Conservation (phyloP, 345 rosid species). For the Carallia pectinifolia region DNA sequence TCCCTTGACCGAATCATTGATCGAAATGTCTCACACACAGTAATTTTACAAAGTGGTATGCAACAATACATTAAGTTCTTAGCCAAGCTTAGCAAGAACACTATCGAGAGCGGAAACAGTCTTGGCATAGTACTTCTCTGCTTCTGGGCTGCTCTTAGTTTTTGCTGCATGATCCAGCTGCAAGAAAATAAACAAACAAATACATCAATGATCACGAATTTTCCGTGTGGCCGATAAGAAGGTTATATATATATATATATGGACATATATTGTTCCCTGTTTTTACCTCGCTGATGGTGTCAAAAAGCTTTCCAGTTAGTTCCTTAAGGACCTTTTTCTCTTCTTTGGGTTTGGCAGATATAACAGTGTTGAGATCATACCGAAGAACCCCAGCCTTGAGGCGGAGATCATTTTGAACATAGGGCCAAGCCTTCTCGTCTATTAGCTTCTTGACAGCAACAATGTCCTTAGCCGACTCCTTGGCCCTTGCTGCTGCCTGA, state of each 20-base stretch:
- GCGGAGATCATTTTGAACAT: conserved; percentile 85
- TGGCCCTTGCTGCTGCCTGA: conserved; percentile 72
- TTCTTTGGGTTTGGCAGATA: conserved; percentile 65
- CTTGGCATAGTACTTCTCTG: conserved; percentile 81
- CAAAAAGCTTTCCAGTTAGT: conserved; percentile 70
- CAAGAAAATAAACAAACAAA: conserved; percentile 11
- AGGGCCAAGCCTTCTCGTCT: conserved; percentile 93
- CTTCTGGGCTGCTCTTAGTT: conserved; percentile 70
- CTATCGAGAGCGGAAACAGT: conserved; percentile 73
- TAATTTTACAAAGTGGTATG: too few relatives aligned
- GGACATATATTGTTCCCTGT: not conserved
- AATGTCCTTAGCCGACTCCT: conserved; percentile 85
- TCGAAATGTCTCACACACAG: too few relatives aligned
- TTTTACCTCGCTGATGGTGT: conserved; percentile 56
- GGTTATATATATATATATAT: not conserved
- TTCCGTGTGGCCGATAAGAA: not conserved
- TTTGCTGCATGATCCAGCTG: conserved; percentile 94
- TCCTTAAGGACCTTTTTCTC: conserved; percentile 69
- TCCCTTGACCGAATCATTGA: too few relatives aligned
- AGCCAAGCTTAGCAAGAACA: conserved; percentile 89
- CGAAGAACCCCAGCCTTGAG: conserved; percentile 71
- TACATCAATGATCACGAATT: not conserved
- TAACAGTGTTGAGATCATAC: conserved; percentile 82
- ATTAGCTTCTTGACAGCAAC: conserved; percentile 64
- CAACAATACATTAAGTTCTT: conserved; percentile 19